Conservation (phyloP, 768 basidiomycete species). For the Lactifluus echinatus region DNA sequence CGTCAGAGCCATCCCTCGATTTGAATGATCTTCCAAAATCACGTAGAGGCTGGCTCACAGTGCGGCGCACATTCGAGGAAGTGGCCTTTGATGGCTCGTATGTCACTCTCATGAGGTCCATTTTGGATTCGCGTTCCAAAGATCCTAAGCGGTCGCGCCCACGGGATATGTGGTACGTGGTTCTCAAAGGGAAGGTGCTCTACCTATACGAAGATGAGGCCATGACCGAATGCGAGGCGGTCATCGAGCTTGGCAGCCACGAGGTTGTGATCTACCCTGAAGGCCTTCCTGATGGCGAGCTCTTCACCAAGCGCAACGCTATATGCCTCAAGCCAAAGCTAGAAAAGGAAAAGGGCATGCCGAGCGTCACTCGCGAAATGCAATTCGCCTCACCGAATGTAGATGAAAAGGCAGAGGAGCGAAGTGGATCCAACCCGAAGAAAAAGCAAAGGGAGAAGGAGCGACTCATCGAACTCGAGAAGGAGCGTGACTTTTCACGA, state of each 20-base stretch:
- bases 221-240: constrained; percentile 85
- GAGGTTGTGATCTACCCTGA: constrained; percentile 70
- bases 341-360: constrained; percentile 28
- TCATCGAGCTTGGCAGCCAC: constrained; percentile 76
- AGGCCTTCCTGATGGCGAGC: constrained; percentile 73
- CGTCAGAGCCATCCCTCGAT: constrained; percentile 24
- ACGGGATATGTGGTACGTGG: constrained; percentile 90
- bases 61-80: constrained; percentile 74
- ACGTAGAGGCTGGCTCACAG: constrained; percentile 76
- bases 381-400: constrained; percentile 25
- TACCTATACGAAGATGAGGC: constrained; percentile 92
- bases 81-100: constrained; percentile 55
- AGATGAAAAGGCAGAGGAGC: constrained; percentile 32
- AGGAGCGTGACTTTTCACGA: constrained; percentile 30
- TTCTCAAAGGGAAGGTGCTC: constrained; percentile 82
- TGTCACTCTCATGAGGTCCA: constrained; percentile 70
- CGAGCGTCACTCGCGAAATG: constrained; percentile 49
- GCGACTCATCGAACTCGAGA: constrained; percentile 28
- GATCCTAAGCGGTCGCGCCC: constrained; percentile 78
- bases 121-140: constrained; percentile 74
- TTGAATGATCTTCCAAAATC: constrained; percentile 52
- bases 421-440: constrained; percentile 35
- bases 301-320: constrained; percentile 85
- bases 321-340: constrained; percentile 62
- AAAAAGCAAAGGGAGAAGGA: constrained; percentile 35